Evolutionary conservation across 2,329 filamentous ascomycete species (phyloP).

Genomic region (Gremmenia infestans): DNA sequence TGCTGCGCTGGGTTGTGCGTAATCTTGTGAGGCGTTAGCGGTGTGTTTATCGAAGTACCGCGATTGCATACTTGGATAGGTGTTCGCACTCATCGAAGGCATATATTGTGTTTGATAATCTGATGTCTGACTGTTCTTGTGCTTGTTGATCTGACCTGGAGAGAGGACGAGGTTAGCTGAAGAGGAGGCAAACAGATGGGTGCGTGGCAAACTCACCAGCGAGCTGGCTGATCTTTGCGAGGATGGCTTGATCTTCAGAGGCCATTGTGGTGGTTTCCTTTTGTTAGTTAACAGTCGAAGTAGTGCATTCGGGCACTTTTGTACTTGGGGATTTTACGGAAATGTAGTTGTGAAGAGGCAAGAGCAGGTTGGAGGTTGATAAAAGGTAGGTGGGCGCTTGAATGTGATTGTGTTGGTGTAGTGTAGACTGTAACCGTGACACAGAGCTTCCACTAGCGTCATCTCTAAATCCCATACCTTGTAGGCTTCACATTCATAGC

Average conservation of each 20-base stretch:
- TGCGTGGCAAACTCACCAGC: slow-evolving; percentile 42
- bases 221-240: slow-evolving; percentile 51
- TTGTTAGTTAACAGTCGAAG: slow-evolving; percentile 17
- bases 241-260: slow-evolving; percentile 50
- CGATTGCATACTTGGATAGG: slow-evolving; percentile 18
- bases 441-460: slow-evolving; percentile 1
- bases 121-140: slow-evolving; percentile 58
- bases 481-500: neutral
- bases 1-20: slow-evolving; percentile 20
- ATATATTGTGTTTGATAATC: slow-evolving; percentile 22
- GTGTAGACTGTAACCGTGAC: neutral
- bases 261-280: slow-evolving; percentile 33
- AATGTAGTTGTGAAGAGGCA: neutral
- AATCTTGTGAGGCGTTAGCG: slow-evolving; percentile 21
- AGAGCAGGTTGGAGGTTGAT: neutral
- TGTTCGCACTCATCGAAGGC: slow-evolving; percentile 8
- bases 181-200: slow-evolving; percentile 38
- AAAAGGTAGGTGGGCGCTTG: neutral
- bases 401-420: neutral
- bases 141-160: slow-evolving; percentile 72
- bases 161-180: slow-evolving; percentile 4
- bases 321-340: neutral
- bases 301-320: neutral
- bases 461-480: neutral
- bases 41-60: slow-evolving; percentile 2